Base-by-base conservation (phyloP, 345 rosid species). In the Moricandia moricandioides region DNA sequence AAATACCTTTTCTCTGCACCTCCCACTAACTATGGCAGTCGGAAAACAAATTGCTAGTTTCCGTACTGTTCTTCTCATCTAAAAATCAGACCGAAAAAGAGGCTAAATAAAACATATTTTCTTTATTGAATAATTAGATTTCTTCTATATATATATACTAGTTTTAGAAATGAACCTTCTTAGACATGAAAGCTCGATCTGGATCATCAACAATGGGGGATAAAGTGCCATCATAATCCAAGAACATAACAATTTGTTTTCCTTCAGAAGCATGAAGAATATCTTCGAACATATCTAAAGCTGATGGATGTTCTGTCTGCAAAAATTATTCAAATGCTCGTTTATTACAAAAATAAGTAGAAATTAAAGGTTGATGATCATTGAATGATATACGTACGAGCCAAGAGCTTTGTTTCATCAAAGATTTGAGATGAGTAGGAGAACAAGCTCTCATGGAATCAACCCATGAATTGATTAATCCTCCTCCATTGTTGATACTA, bases 161-260 rank as follows among this genome's bases (percentile, higher is more conserved):
- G 30, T 45, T 26, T 17, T 34, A 7, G 30, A 69, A 62, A 71
- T 56, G 31, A 43, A 94, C 98, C 88, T 90, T 87, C 29, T 47
- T 81, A 27, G 97, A 82, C 95, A 94, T 92, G 87, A 87, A 86
- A 67, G 98, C 97, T 72, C 80, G 84, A 70, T 94, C 98, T 14
- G 98, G 98, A 76, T 94, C 93, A 72, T 84, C 92, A 17, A 94
- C 98, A 58, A 94, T 94, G 31, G 97, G 97, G 8, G 98, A 88
- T 49, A 94, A 91, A 14, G 98, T 94, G 6, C 98, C 98, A 63
- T 94, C 98, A 54, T 94, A 94, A 78, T 94, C 98, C 43, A 94
- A 80, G 51, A 94, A 94, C 98, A 94, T 90, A n/a, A 90, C 93
- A 3, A 94, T 86, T 72, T 90, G 87, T 70, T 91, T 94, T 80